phyloP scores from a whole-genome alignment of 805 yeast genomes.

The Blastobotrys robertii region DNA sequence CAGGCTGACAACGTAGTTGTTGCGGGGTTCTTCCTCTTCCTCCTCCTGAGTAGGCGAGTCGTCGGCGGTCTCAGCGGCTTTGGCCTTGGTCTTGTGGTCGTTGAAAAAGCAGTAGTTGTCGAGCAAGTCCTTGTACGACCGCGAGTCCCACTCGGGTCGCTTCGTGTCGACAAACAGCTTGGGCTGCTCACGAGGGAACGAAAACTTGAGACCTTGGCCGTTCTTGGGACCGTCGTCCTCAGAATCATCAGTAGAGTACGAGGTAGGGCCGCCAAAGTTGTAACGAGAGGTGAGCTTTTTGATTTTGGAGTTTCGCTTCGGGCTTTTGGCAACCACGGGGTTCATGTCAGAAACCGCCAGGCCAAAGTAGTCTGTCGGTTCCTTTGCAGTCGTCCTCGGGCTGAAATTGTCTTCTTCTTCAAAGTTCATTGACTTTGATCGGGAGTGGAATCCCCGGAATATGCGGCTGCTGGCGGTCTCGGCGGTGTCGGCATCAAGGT shows the following conservation, averaged over 20 bases:
- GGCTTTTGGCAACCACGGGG: not conserved
- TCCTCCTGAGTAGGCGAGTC: not conserved
- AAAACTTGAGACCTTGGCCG: slow-evolving; percentile 1
- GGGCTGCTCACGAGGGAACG: not conserved
- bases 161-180: not conserved
- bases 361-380: too few species aligned
- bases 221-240: not conserved
- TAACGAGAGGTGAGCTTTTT: slow-evolving; percentile 16
- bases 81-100: not conserved
- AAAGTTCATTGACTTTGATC: too few species aligned
- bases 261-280: slow-evolving; percentile 12
- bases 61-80: not conserved
- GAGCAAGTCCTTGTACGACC: slow-evolving; percentile 30
- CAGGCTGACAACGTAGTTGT: too few species aligned
- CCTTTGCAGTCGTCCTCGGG: too few species aligned
- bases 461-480: not conserved
- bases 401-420: too few species aligned
- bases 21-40: too few species aligned
- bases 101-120: slow-evolving; percentile 32
- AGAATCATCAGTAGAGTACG: not conserved
- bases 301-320: slow-evolving; percentile 1
- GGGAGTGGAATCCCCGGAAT: too few species aligned
- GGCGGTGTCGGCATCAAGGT: not conserved
- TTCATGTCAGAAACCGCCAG: too few species aligned
- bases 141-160: slow-evolving; percentile 26